A percentile compares a stretch with the other conserved stretches of the same genome.
phyloP scores from a whole-genome alignment of 140 eudicot species.

The Oenanthe javanica region DNA sequence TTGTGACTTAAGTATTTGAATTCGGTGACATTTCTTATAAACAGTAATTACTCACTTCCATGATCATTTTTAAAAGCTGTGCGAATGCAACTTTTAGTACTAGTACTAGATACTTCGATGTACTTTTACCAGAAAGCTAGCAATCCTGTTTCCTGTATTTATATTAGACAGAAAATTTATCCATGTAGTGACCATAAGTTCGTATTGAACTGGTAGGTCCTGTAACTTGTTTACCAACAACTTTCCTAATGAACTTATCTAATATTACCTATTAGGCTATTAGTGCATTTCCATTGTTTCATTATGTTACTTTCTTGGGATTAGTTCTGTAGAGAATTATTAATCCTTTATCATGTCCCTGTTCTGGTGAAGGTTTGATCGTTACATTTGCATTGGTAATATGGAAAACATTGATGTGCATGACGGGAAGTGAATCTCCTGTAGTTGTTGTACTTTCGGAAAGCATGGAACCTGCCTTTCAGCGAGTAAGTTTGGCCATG shows the following conservation, averaged over 20 bases:
- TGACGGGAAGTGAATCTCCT: constrained; percentile 86
- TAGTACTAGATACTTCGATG: neutral
- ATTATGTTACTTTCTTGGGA: neutral
- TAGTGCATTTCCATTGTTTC: neutral
- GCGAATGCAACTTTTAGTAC: neutral
- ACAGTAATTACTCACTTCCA: neutral
- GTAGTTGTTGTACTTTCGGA: constrained; percentile 85
- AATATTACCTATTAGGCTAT: neutral
- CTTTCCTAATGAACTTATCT: neutral
- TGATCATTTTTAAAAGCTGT: neutral
- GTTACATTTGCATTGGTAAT: constrained; percentile 67
- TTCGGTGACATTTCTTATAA: neutral
- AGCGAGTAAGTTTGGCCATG: constrained; percentile 38
- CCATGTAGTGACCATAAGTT: neutral
- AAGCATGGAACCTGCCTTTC: constrained; percentile 95
- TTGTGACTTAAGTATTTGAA: neutral
- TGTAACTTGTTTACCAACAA: neutral
- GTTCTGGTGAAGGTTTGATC: constrained; percentile 53
- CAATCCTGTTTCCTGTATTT: neutral
- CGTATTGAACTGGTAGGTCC: neutral
- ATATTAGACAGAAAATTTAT: neutral
- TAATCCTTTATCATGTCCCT: neutral
- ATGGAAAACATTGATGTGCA: constrained; percentile 74
- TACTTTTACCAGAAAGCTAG: neutral
- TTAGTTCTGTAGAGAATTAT: neutral